Percentiles rank a stretch among this genome's conserved stretches.
Conservation (phyloP, 116 monocot genomes). For the Zostera marina region DNA sequence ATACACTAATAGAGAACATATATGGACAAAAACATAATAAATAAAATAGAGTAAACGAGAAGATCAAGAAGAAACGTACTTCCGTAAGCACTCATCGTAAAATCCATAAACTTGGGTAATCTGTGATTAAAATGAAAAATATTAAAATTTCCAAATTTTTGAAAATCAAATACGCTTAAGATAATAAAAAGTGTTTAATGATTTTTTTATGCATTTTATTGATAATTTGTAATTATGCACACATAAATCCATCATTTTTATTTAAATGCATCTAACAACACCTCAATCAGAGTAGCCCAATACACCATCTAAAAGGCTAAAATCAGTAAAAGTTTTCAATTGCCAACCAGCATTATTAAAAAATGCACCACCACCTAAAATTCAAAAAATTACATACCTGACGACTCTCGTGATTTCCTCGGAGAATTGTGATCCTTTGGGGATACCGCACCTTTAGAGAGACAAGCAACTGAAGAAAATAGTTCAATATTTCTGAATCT, state of each 20-base stretch:
- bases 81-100: slow-evolving; percentile 91
- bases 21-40: too few species aligned
- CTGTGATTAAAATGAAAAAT: slow-evolving; percentile 24
- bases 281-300: background rate
- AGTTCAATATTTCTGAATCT: background rate
- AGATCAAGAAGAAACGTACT: slow-evolving; percentile 35
- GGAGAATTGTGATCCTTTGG: slow-evolving; percentile 87
- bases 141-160: background rate
- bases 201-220: too few species aligned
- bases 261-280: background rate
- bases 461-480: slow-evolving; percentile 59
- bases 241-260: background rate
- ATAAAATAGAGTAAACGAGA: too few species aligned
- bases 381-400: slow-evolving; percentile 38
- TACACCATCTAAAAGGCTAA: too few species aligned
- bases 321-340: background rate
- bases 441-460: slow-evolving; percentile 89
- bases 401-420: slow-evolving; percentile 97
- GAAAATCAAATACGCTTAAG: too few species aligned
- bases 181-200: too few species aligned
- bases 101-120: slow-evolving; percentile 99
- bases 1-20: too few species aligned
- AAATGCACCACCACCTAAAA: background rate
- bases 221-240: too few species aligned
- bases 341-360: background rate